Evolutionary conservation across 2,329 filamentous ascomycete genomes (phyloP), one percentile per base, ranked within the genome.

Genomic region (Nemania diffusa): DNA sequence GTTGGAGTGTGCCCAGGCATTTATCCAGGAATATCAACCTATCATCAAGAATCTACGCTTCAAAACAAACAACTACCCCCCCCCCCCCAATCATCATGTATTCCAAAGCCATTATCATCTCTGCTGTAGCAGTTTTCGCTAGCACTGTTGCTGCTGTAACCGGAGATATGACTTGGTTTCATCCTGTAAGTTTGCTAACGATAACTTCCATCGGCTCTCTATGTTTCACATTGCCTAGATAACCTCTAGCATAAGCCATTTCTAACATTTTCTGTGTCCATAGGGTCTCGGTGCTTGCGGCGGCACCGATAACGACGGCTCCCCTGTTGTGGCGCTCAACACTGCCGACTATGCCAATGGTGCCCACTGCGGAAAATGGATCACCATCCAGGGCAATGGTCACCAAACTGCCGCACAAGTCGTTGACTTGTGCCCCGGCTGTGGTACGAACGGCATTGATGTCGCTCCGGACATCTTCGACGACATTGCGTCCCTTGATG

Each of bases 221-320:
- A 32, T 4, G 17, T 13, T 24, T 20, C 24, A 7, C 11, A 34
- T 2, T 32, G 1, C 24, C 29, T 5, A 32, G 26, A 26, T 5
- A 15, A 22, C 11, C 4, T 3, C 22, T 20, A n/a, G n/a, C n/a
- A 51, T 27, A 17, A 11, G 27, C 7, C 20, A 53, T 42, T 2
- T 50, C 66, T 69, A 50, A 66, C 56, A 5, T 1, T n/a, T 27
- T 32, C 8, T 50, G 5, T 29, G 3, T 29, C 40, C 53, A 13
- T 17, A 71, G 69, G 69, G 64, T 17, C 59, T 71, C 24, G 69
- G 67, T 53, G 69, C 67, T 29, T 71, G 69, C 22, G 67, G 69
- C 34, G 3, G 20, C 4, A 63, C 55, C 0, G 65, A 66, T 51
- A 64, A 53, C 32, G 64, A 62, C 27, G 57, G 51, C 32, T 52